Percentiles rank a stretch among this genome's conserved stretches.
phyloP scores from a whole-genome alignment of 306 rosid species.

The Inga oerstediana region DNA sequence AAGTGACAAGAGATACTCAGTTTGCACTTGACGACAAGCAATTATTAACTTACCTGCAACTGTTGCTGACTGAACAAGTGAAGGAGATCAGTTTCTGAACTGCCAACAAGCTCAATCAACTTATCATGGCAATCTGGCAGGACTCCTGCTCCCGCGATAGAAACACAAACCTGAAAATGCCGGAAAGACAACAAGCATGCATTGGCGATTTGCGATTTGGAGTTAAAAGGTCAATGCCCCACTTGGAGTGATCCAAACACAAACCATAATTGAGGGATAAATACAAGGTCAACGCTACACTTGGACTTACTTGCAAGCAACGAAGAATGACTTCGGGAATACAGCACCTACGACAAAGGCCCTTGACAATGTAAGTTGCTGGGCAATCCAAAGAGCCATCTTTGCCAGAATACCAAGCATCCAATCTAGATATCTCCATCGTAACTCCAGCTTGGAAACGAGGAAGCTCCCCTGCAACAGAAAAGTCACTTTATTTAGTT shows the following conservation, averaged over 20 bases:
- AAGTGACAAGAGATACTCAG: not conserved
- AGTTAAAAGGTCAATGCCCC: not conserved
- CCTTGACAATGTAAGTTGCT: constrained; percentile 78
- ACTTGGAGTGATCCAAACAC: not conserved
- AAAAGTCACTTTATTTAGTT: constrained; percentile 32
- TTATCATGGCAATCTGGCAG: constrained; percentile 69
- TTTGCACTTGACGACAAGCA: constrained; percentile 28
- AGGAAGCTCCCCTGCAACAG: constrained; percentile 84
- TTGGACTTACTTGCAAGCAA: constrained; percentile 84
- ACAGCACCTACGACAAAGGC: constrained; percentile 93
- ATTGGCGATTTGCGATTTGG: not conserved
- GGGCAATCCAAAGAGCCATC: constrained; percentile 68
- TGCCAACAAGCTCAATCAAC: constrained; percentile 76
- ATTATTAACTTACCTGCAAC: constrained; percentile 62
- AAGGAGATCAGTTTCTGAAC: constrained; percentile 65
- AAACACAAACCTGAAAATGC: constrained; percentile 72
- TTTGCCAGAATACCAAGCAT: constrained; percentile 82
- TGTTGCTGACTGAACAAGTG: constrained; percentile 95
- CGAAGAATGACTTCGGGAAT: constrained; percentile 94
- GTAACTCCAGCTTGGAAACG: constrained; percentile 93
- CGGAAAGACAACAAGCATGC: not conserved
- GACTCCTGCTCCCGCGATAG: constrained; percentile 71
- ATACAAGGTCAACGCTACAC: constrained; percentile 1
- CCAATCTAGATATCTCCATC: constrained; percentile 86
- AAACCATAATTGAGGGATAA: not conserved